Percentiles rank a stretch among this genome's conserved stretches.
These are phyloP conservation scores for Suillus alpinus DNA, from an alignment of 768 basidiomycete genomes.

Conservation along the genomic window DNA sequence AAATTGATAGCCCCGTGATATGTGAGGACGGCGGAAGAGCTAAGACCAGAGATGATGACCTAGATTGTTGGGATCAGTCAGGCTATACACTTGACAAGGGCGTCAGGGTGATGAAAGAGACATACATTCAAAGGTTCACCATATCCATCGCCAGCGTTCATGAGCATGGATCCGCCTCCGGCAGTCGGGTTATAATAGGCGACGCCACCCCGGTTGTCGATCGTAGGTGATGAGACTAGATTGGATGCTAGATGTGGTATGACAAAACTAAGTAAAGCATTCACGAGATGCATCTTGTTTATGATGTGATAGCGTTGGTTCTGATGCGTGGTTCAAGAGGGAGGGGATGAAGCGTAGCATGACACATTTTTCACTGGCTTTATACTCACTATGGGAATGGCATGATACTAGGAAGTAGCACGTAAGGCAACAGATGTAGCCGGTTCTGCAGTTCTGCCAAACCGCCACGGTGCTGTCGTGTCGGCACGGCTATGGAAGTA, in stretches of 20 bases:
- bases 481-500: not conserved
- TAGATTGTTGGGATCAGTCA: constrained; percentile 12
- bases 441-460: not conserved
- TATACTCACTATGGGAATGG: not conserved
- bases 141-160: constrained; percentile 33
- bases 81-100: not conserved
- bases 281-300: not conserved
- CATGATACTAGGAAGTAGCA: not conserved
- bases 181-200: constrained; percentile 34
- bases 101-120: not conserved
- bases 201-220: constrained; percentile 5
- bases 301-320: not conserved
- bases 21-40: constrained; percentile 55
- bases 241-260: not conserved
- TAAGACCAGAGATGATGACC: constrained; percentile 66
- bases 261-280: not conserved
- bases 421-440: not conserved
- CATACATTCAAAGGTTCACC: constrained; percentile 47
- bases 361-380: not conserved
- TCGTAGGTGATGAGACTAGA: not conserved
- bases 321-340: no score
- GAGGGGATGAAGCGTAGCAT: not conserved
- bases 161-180: constrained; percentile 44
- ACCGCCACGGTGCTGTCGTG: not conserved
- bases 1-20: constrained; percentile 56